Base-by-base conservation (phyloP, 106 monocot species). In the Dendrobium catenatum region DNA sequence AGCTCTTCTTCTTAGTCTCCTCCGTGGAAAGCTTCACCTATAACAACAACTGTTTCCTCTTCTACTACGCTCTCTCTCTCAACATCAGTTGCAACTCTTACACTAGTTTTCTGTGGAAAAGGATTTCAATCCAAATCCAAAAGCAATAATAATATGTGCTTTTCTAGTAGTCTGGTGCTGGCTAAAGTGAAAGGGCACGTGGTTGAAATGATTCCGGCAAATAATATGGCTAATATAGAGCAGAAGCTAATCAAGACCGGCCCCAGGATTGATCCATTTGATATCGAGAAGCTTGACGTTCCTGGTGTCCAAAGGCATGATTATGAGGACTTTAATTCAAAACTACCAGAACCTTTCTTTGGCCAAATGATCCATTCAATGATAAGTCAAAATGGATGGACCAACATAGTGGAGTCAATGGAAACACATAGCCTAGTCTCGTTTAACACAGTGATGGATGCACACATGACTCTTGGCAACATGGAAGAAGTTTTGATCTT, bases 361-460 rank as follows among this genome's bases (percentile, higher is more conserved):
- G 95, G 95, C 4, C 78, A 73, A 31, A 83, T 82, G 76, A 29
- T 95, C 26, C 90, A 95, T 59, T 75, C 80, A 11, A 17, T 81
- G 37, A 26, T 81, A 29, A 19, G 83, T n/a, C 78, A 72, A 55
- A 72, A 54, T 17, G 92, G 95, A 68, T 92, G 83, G 86, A 27
- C 41, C 29, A 79, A 42, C n/a, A 72, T 79, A 1, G 72, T 81
- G 31, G 92, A 88, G 51, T 84, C 83, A 0, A 0, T 92, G 78
- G 72, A 75, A 47, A 31, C 26, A 16, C 83, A 77, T 31, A 90
- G 83, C 29, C 82, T 44, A n/a, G 86, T 86, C 27, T 90, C 92
- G 5, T 95, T 92, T 92, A 95, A 95, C 68, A 81, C 88, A 1
- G 84, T 90, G 79, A 88, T 92, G 4, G 88, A 95, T 68, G 87